Evolutionary conservation across 1,139 yeast genomes (phyloP).

Genomic region (Protomyces arabidopsidicola): DNA sequence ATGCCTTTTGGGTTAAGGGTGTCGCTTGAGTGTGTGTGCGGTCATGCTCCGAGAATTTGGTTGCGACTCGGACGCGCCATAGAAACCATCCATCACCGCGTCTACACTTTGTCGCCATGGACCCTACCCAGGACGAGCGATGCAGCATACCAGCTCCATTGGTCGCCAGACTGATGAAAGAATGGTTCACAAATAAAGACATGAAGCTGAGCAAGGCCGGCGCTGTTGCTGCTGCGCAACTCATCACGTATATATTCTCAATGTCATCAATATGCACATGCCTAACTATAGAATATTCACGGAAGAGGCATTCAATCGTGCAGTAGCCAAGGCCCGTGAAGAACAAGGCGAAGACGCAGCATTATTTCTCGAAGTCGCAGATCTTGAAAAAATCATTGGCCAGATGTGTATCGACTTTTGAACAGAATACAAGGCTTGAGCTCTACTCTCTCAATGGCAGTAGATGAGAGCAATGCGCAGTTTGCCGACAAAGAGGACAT

Average conservation of each 20-base stretch:
- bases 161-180: neutral
- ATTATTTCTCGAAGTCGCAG: neutral
- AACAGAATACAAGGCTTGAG: neutral
- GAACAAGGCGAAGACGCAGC: neutral
- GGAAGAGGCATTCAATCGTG: neutral
- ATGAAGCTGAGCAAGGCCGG: neutral
- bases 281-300: neutral
- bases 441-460: slow-evolving; percentile 52
- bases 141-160: neutral
- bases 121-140: neutral
- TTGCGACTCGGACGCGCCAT: too few species aligned
- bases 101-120: neutral
- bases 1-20: neutral
- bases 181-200: neutral
- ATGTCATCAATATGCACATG: too few species aligned
- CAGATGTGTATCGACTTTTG: neutral
- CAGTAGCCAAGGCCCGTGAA: neutral
- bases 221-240: neutral
- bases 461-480: slow-evolving; percentile 66
- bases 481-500: slow-evolving; percentile 86
- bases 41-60: too few species aligned
- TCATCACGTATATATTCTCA: neutral
- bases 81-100: neutral
- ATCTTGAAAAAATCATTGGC: neutral
- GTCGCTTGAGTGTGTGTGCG: neutral